Percentiles rank a stretch among this genome's conserved stretches.
Conservation (phyloP, 805 yeast genomes). For the Candida andamanensis region DNA sequence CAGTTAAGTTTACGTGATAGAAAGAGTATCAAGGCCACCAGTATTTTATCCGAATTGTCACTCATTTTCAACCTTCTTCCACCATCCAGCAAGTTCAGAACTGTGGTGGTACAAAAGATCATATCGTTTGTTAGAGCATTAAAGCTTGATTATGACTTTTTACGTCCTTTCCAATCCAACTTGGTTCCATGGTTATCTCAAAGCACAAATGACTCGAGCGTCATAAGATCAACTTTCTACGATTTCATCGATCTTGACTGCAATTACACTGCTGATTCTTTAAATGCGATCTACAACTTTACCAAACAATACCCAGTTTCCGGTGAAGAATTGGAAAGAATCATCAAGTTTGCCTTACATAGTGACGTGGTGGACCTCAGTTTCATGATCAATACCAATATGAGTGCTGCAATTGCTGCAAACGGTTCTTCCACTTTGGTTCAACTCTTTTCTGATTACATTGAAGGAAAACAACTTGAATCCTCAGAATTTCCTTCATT, state of each 20-base stretch:
- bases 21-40: conserved; percentile 37
- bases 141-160: conserved; percentile 26
- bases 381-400: conserved; percentile 37
- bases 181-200: conserved; percentile 31
- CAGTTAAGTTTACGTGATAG: conserved; percentile 41
- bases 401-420: conserved; percentile 27
- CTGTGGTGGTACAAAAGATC: conserved; percentile 26
- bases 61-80: conserved; percentile 40
- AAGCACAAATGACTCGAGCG: conserved; percentile 26
- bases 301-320: conserved; percentile 22
- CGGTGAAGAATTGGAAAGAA: conserved; percentile 17
- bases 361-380: conserved; percentile 36
- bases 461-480: conserved; percentile 30
- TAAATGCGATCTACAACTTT: conserved; percentile 32
- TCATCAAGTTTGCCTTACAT: conserved; percentile 32
- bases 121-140: conserved; percentile 26
- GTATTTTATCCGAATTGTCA: conserved; percentile 36
- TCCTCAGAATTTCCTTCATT: conserved; percentile 20
- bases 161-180: conserved; percentile 32
- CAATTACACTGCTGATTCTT: conserved; percentile 23
- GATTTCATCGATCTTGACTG: conserved; percentile 31
- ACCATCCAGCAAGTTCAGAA: conserved; percentile 25
- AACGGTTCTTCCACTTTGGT: conserved; percentile 24
- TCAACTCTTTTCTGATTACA: conserved; percentile 26
- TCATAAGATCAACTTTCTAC: conserved; percentile 32